A percentile compares a stretch with the other conserved stretches of the same genome.
Conservation (phyloP, 352 stramenopile genomes). For the Globisporangium viniferum region DNA sequence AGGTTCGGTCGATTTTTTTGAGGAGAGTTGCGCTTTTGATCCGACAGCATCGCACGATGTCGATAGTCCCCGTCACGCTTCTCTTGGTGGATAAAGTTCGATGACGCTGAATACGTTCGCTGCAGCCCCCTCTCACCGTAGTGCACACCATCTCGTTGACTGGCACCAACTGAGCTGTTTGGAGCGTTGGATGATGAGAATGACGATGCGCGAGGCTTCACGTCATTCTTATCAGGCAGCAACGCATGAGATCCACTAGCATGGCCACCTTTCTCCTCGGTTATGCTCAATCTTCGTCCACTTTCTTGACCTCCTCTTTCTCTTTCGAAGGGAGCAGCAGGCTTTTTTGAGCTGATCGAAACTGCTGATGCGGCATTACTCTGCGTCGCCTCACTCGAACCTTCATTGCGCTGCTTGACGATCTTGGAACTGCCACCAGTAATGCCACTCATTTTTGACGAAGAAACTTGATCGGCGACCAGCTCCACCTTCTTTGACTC, state of each 20-base stretch:
- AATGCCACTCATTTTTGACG: background rate
- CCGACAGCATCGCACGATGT: slow-evolving; percentile 15
- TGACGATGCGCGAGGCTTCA: slow-evolving; percentile 35
- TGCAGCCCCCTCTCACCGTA: slow-evolving; percentile 3
- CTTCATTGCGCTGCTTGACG: background rate
- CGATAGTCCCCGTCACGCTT: slow-evolving; percentile 18
- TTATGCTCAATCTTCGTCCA: slow-evolving; percentile 11
- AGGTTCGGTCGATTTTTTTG: slow-evolving; percentile 25
- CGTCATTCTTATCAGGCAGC: slow-evolving; percentile 12
- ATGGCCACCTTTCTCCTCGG: slow-evolving; percentile 24
- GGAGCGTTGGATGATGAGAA: slow-evolving; percentile 28
- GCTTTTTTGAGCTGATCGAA: background rate
- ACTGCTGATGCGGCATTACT: background rate
- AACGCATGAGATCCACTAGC: slow-evolving; percentile 19
- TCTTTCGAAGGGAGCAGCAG: background rate
- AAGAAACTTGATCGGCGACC: background rate
- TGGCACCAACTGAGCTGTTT: background rate
- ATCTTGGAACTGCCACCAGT: background rate
- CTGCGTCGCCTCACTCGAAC: background rate
- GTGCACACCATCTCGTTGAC: slow-evolving; percentile 1
- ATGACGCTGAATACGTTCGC: slow-evolving; percentile 14
- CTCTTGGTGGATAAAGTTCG: slow-evolving; percentile 10
- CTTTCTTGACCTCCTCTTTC: background rate
- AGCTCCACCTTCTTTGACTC: background rate
- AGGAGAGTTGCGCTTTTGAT: slow-evolving; percentile 20